Evolutionary conservation across 2,329 filamentous ascomycete genomes (phyloP).

Genomic region (Chrysosporium queenslandicum): DNA sequence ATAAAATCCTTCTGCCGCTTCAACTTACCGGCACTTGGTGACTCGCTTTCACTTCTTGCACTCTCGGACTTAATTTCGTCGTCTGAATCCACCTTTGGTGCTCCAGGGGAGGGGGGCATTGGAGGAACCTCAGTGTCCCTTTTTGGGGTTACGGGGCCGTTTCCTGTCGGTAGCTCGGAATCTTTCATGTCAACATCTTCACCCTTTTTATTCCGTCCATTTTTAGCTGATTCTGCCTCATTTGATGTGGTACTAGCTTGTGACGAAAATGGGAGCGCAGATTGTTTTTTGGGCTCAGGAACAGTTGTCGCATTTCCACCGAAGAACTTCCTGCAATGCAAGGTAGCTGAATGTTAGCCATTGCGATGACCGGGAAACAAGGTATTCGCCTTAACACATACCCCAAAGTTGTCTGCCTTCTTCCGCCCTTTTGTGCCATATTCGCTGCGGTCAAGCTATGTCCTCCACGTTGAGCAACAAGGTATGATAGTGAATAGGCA

Average conservation of each 20-base stretch:
- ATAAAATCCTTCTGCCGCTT: constrained; percentile 34
- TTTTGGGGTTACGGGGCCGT: constrained; percentile 12
- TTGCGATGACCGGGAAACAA: constrained; percentile 40
- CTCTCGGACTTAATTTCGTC: constrained; percentile 15
- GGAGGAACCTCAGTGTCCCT: constrained; percentile 14
- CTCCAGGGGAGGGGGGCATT: constrained; percentile 15
- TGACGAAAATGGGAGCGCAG: constrained; percentile 62
- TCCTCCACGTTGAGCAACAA: background rate
- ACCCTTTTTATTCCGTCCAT: background rate
- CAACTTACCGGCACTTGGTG: constrained; percentile 19
- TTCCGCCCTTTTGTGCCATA: constrained; percentile 18
- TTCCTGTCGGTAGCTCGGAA: background rate
- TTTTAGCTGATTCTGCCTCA: background rate
- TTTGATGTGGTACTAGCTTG: constrained; percentile 41
- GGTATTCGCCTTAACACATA: constrained; percentile 52
- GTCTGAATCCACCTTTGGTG: constrained; percentile 12
- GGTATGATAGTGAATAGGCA: background rate
- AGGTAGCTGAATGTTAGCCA: background rate
- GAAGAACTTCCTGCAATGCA: constrained; percentile 67
- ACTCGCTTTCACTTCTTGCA: constrained; percentile 14
- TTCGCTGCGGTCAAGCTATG: background rate
- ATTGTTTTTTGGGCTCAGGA: constrained; percentile 58
- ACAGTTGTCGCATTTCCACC: constrained; percentile 51
- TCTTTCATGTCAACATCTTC: constrained; percentile 28
- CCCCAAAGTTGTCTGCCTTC: constrained; percentile 75